Conservation (phyloP, 2,329 filamentous ascomycete species). For the Emergomyces pasteurianus region DNA sequence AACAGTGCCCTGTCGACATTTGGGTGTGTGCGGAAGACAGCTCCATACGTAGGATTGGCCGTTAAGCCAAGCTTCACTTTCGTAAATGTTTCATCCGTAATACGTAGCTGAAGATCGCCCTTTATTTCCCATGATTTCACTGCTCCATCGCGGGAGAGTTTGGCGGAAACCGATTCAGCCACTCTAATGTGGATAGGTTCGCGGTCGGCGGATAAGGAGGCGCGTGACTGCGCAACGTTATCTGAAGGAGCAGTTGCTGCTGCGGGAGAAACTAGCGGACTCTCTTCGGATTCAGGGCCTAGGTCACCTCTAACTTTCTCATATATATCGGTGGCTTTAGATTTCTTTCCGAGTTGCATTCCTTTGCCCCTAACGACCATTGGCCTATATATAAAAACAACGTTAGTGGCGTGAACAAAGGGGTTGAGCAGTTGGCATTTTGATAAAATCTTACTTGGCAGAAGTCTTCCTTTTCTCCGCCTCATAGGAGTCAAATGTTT, state of each 20-base stretch:
- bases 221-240: slow-evolving; percentile 40
- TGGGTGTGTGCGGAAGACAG: slow-evolving; percentile 88
- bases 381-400: slow-evolving; percentile 27
- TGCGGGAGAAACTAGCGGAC: slow-evolving; percentile 54
- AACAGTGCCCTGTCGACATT: slow-evolving; percentile 89
- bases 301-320: slow-evolving; percentile 88
- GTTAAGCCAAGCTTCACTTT: slow-evolving; percentile 79
- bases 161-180: slow-evolving; percentile 81
- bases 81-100: slow-evolving; percentile 76
- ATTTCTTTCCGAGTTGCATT: slow-evolving; percentile 99
- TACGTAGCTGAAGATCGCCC: slow-evolving; percentile 83
- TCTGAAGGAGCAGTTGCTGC: slow-evolving; percentile 40
- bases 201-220: slow-evolving; percentile 59
- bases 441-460: slow-evolving; percentile 50
- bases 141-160: slow-evolving; percentile 75
- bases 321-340: slow-evolving; percentile 93
- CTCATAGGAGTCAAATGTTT: slow-evolving; percentile 88
- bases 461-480: slow-evolving; percentile 92
- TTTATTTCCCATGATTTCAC: slow-evolving; percentile 79
- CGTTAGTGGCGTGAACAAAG: neutral
- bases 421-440: neutral
- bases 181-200: slow-evolving; percentile 82
- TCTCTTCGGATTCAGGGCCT: slow-evolving; percentile 71
- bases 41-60: slow-evolving; percentile 66
- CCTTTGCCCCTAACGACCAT: slow-evolving; percentile 74